Evolutionary conservation across 495 filamentous ascomycete genomes (phyloP), one percentile per base, ranked within the genome.

Genomic region (Podospora comata): DNA sequence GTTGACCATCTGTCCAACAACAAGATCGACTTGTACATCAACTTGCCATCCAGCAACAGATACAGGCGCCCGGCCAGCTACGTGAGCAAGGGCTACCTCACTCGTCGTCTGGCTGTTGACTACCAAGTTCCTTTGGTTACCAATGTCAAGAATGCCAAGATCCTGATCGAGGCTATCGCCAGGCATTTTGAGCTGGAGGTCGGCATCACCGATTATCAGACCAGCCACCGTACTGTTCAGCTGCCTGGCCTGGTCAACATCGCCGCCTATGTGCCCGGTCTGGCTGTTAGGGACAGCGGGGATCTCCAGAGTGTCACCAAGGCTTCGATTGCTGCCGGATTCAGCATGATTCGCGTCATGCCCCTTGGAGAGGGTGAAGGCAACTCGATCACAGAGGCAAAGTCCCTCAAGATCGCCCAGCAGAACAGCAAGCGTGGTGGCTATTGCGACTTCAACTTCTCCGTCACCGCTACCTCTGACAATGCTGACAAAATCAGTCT

Each of bases 111-210:
- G 95, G 95, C 95, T 30, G 95, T 99, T 23, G 95, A 99, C 79
- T 99, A 97, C 80, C 94, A 97, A 79, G 96, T 94, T 55, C 95
- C 95, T 54, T 80, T 99, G 71, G 93, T 99, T 32, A 99, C 95
- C 60, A 99, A 99, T 74, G 95, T 99, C 74, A 99, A 99, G 85
- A 99, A 97, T 73, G 95, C 95, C 55, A 99, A 99, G 84, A 91
- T 99, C 65, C 78, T 99, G 58, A 90, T 99, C 70, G 95, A 99
- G 78, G 95, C 95, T 18, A 90, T 99, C 70, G 88, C 93, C 65
- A 87, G 95, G 54, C 88, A 96, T 75, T 96, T 90, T 73, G 88
- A 92, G 68, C 82, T 99, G 53, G 86, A 93, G 53, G 87, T 98
- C 68, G 85, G 87, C 76, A 88, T 88, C 55, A 85, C 91, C 67